phyloP scores from a whole-genome alignment of 2,329 filamentous ascomycete genomes.

The Dichotomopilus funicola region DNA sequence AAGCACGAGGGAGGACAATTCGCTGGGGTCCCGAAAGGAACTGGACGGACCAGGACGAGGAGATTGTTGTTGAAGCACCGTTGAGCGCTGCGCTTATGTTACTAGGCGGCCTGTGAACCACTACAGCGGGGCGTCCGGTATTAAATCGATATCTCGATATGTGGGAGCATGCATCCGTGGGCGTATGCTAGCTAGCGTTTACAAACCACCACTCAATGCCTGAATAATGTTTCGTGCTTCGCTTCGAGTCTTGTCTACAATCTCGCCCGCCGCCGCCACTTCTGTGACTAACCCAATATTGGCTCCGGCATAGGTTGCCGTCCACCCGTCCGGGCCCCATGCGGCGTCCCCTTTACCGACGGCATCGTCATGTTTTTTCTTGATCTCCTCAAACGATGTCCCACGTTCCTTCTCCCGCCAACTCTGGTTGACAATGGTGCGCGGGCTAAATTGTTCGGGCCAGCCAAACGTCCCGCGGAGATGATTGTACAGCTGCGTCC shows the following conservation, averaged over 20 bases:
- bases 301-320: conserved; percentile 46
- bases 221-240: conserved; percentile 25
- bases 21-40: conserved; percentile 61
- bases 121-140: neutral
- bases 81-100: neutral
- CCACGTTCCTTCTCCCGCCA: conserved; percentile 33
- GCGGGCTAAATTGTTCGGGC: conserved; percentile 36
- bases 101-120: neutral
- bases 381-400: conserved; percentile 39
- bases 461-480: conserved; percentile 38
- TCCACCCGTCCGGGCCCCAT: conserved; percentile 42
- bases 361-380: conserved; percentile 36
- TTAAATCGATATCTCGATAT: neutral
- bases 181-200: neutral
- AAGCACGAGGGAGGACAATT: conserved; percentile 45
- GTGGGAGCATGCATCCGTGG: neutral
- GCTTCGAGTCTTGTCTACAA: conserved; percentile 31
- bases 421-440: conserved; percentile 34
- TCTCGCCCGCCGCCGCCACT: conserved; percentile 33
- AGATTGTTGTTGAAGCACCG: conserved; percentile 20
- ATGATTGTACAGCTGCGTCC: conserved; percentile 41
- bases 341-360: conserved; percentile 35
- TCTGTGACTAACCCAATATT: conserved; percentile 38
- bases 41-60: conserved; percentile 52
- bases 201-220: conserved; percentile 6